These are phyloP conservation scores for Ceriops tagal DNA, from an alignment of 345 rosid species.

Conservation along the genomic window DNA sequence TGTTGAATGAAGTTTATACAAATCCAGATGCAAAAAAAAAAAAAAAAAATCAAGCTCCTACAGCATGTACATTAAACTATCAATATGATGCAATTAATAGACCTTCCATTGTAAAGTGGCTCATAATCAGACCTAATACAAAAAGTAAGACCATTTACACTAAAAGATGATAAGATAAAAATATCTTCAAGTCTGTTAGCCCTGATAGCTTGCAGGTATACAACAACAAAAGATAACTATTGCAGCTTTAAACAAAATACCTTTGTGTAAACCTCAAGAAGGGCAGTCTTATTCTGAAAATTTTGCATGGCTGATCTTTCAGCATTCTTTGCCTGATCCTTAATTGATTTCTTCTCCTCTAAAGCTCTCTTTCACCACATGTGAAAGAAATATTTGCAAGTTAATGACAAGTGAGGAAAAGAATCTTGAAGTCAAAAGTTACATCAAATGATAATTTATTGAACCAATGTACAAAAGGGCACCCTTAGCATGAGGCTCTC, in stretches of 20 bases:
- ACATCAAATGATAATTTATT: background rate
- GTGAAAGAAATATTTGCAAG: slow-evolving; percentile 3
- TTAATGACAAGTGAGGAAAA: background rate
- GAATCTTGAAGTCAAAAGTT: background rate
- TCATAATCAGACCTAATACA: background rate
- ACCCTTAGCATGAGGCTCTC: no score
- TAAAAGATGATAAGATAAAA: background rate
- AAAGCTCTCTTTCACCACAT: slow-evolving; percentile 51
- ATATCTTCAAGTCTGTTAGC: background rate
- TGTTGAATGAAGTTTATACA: no score
- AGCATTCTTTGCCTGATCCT: slow-evolving; percentile 67
- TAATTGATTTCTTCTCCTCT: slow-evolving; percentile 69
- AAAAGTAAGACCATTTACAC: background rate
- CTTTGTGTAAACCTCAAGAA: slow-evolving; percentile 70
- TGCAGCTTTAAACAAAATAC: slow-evolving; percentile 33
- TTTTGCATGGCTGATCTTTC: slow-evolving; percentile 63
- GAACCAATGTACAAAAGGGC: background rate
- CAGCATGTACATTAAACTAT: background rate
- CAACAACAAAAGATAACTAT: slow-evolving; percentile 7
- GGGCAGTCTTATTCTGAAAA: slow-evolving; percentile 64
- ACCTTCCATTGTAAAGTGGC: no score
- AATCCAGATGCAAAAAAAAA: no score
- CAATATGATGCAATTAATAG: background rate
- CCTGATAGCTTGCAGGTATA: slow-evolving; percentile 4
- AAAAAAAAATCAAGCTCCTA: no score